Percentiles rank a stretch among this genome's conserved stretches.
These are phyloP conservation scores for Amborella trichopoda DNA, from an alignment of 164 flowering plant species.

Conservation along the genomic window DNA sequence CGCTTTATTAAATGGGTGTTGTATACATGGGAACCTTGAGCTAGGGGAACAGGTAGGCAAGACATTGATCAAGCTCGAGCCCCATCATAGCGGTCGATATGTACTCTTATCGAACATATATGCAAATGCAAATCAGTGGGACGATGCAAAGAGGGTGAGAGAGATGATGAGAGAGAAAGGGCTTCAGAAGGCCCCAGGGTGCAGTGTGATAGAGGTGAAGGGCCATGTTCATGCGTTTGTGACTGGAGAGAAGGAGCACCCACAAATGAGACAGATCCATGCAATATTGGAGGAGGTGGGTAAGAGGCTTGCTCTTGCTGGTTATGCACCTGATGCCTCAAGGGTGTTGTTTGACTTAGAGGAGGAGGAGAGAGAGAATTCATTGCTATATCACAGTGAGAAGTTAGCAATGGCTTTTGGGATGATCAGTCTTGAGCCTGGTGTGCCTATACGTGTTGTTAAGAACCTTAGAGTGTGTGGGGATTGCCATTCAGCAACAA, in stretches of 20 bases:
- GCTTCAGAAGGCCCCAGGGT: slow-evolving; percentile 8
- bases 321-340: slow-evolving; percentile 13
- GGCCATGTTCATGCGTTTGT: slow-evolving; percentile 23
- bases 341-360: slow-evolving; percentile 28
- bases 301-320: slow-evolving; percentile 13
- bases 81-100: slow-evolving; percentile 19
- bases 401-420: slow-evolving; percentile 17
- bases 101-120: slow-evolving; percentile 27
- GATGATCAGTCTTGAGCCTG: slow-evolving; percentile 11
- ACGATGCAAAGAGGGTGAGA: slow-evolving; percentile 17
- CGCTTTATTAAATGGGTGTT: slow-evolving; percentile 25
- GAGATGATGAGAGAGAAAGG: slow-evolving; percentile 21
- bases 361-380: slow-evolving; percentile 24
- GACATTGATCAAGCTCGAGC: slow-evolving; percentile 19
- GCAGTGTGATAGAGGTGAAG: slow-evolving; percentile 16
- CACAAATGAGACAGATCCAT: slow-evolving; percentile 14
- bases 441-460: slow-evolving; percentile 5
- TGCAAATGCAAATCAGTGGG: slow-evolving; percentile 26
- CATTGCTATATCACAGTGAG: slow-evolving; percentile 15
- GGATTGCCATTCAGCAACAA: slow-evolving; percentile 22
- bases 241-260: slow-evolving; percentile 15
- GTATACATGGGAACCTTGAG: slow-evolving; percentile 20
- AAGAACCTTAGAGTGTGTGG: slow-evolving; percentile 15
- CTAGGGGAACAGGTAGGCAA: slow-evolving; percentile 20
- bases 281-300: slow-evolving; percentile 17